Base-by-base conservation (phyloP, 192 early-diverging fungal genomes). In the Linnemannia schmuckeri region DNA sequence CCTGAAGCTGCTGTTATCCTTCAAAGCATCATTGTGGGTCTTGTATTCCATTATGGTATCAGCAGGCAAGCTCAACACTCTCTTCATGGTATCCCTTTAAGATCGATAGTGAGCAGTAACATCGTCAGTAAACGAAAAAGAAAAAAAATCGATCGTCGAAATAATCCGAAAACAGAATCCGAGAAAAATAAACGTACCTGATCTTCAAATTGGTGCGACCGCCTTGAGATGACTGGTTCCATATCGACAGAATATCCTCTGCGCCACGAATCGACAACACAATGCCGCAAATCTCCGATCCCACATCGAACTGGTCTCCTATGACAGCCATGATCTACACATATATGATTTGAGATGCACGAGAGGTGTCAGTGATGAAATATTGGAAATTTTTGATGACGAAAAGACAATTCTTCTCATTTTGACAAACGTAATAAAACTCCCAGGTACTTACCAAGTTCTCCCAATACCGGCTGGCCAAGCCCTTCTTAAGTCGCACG, bases 1-100 rank as follows among this genome's bases (percentile, higher is more conserved):
- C 74, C 95, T 92, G 90, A 97, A 98, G 87, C 94, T 95, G 13
- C 95, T 95, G 82, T 95, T 96, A 84, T 97, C 96, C 83, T 94
- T 94, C 72, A 98, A 86, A 17, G 96, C 95, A 72, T 95, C 94
- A 69, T 95, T 95, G 84, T 99, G 97, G 18, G 95, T 95, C 91
- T 99, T 99, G 90, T 99, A 99, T 74, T 99, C 97, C 93, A 99
- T 96, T 40, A 96, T 89, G 70, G 95, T 96, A 54, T 97, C 96
- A 10, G 92, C 73, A 13, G 98, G 98, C 47, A 99, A 88, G 72
- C 92, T 94, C 85, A 99, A 88, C 13, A 97, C 92, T 44, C 91
- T 83, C 84, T 97, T 98, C 88, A 99, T 92, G 15, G 95, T 95
- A 88, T 99, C 97, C 42, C 95, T 95, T 57, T 52, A 52, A 52